Conservation (phyloP, 2,329 filamentous ascomycete species). For the Aspergillus tubingensis region DNA sequence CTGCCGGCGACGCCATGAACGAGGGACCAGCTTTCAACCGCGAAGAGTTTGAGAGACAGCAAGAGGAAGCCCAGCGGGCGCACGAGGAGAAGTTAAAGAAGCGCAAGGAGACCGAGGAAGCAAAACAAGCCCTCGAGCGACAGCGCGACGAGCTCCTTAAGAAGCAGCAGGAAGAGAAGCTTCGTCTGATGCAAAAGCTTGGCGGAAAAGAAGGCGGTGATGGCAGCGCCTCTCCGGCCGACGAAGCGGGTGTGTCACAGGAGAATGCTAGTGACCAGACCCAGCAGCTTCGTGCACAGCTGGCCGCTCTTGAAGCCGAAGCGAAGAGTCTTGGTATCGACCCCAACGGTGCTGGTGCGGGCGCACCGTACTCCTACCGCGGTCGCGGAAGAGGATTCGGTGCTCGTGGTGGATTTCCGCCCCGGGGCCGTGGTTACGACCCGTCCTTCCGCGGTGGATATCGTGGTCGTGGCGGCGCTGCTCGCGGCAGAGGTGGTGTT, state of each 20-base stretch:
- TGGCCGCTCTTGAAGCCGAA: conserved; percentile 58
- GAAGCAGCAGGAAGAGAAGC: conserved; percentile 58
- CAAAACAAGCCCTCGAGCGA: conserved; percentile 55
- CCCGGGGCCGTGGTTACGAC: conserved; percentile 46
- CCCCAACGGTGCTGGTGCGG: conserved; percentile 34
- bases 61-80: conserved; percentile 58
- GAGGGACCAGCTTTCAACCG: conserved; percentile 53
- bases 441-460: conserved; percentile 42
- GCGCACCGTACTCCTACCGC: conserved; percentile 36
- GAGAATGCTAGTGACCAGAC: conserved; percentile 51
- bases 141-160: conserved; percentile 53
- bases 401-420: conserved; percentile 40
- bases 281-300: conserved; percentile 54
- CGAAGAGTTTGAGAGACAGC: conserved; percentile 56
- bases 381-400: conserved; percentile 41
- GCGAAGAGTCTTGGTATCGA: conserved; percentile 57
- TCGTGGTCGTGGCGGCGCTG: conserved; percentile 45
- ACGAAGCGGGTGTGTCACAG: conserved; percentile 21
- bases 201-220: conserved; percentile 43
- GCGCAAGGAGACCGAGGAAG: conserved; percentile 54
- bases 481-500: conserved; percentile 51
- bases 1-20: conserved; percentile 24
- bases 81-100: conserved; percentile 58
- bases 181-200: conserved; percentile 52
- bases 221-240: conserved; percentile 28